Base-by-base conservation (phyloP, 495 filamentous ascomycete species). In the Geoglossum glabrum region DNA sequence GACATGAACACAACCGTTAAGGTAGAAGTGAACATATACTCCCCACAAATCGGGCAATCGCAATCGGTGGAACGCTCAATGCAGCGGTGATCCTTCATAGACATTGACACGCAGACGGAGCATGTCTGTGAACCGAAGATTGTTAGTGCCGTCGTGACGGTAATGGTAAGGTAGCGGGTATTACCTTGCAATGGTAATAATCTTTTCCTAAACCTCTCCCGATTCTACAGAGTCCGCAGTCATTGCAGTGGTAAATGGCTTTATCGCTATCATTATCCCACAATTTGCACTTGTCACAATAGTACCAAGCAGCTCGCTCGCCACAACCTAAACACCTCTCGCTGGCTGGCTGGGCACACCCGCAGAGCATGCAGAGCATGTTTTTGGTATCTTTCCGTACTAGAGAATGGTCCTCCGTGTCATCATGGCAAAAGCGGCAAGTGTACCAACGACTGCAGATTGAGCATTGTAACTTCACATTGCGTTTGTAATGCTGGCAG, bases 331-430 rank as follows among this genome's bases (percentile, higher is more conserved):
- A 69, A 68, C 92, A 99, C 43, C 78, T 74, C 59, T 92, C 84
- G 31, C 77, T 77, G 15, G 87, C 93, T 52, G 80, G 79, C 64
- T 99, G 92, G 11, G 92, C 81, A 63, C 81, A 82, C 11, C 82
- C 82, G 70, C 92, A 99, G 30, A 90, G 75, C 92, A 99, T 99
- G 72, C 92, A 99, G 23, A 97, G 75, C 92, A 99, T 99, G 66
- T 96, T 83, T 69, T 84, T 83, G 27, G 90, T 97, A 60, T 85
- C 83, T 54, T 78, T 79, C 49, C 92, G 81, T 64, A 84, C 78
- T 57, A 99, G 74, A 63, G 70, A 73, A 70, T 98, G 92, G 64
- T 88, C 82, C 67, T 96, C 86, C 25, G 75, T 77, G 46, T 80
- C 82, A 62, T 99, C 90, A 66, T 99, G 92, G 66, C 92, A 99